These are phyloP conservation scores for Xylogone sp. DNA, from an alignment of 2,329 filamentous ascomycete species.

Conservation along the genomic window DNA sequence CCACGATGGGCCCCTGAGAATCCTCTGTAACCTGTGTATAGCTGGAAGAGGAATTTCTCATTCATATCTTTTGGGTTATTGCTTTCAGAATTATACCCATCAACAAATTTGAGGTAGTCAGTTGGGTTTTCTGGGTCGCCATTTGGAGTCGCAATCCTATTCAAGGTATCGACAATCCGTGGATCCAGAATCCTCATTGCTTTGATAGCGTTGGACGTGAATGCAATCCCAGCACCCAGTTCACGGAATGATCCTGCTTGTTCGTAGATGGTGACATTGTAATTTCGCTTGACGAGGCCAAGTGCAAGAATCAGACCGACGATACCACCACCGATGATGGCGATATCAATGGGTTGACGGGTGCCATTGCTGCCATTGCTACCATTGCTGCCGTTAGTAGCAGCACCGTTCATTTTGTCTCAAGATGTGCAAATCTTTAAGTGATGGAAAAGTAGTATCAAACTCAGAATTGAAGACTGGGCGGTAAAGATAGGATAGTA, in stretches of 20 bases:
- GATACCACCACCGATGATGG: slow-evolving; percentile 57
- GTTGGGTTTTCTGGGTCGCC: slow-evolving; percentile 22
- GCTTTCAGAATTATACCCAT: slow-evolving; percentile 7
- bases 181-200: slow-evolving; percentile 50
- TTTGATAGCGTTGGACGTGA: slow-evolving; percentile 49
- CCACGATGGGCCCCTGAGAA: slow-evolving; percentile 10
- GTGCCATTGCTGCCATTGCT: too few relatives aligned
- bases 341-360: slow-evolving; percentile 27
- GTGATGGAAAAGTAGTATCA: too few relatives aligned
- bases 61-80: slow-evolving; percentile 7
- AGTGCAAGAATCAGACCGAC: slow-evolving; percentile 50
- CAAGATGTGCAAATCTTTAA: too few relatives aligned
- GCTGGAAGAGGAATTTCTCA: slow-evolving; percentile 1
- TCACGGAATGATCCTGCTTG: slow-evolving; percentile 49
- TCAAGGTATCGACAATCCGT: slow-evolving; percentile 35
- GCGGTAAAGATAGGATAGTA: too few relatives aligned
- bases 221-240: slow-evolving; percentile 53
- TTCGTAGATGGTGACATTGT: slow-evolving; percentile 50
- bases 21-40: slow-evolving; percentile 2
- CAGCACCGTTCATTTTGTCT: too few relatives aligned
- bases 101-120: slow-evolving; percentile 3
- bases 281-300: slow-evolving; percentile 39
- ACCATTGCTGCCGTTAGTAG: too few relatives aligned
- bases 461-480: too few relatives aligned
- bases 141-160: slow-evolving; percentile 20